phyloP scores from a whole-genome alignment of 257 asterid genomes.

The Nicotiana undulata region DNA sequence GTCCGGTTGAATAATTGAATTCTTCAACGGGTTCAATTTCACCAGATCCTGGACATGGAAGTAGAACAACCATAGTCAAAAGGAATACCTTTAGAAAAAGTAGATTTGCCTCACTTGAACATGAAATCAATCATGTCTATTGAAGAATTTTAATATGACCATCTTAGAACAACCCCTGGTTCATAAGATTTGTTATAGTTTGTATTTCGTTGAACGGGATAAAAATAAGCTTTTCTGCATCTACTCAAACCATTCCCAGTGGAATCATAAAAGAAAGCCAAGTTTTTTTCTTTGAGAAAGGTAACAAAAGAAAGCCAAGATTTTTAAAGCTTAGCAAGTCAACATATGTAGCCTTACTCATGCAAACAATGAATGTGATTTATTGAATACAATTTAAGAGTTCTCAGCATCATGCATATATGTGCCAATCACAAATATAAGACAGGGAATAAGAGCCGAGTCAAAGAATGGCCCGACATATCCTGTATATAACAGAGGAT shows the following conservation, averaged over 20 bases:
- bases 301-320: neutral
- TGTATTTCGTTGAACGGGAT: neutral
- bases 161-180: neutral
- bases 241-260: neutral
- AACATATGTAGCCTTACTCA: neutral
- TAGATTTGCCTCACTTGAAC: neutral
- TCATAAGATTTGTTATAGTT: neutral
- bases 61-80: conserved; percentile 8
- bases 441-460: neutral
- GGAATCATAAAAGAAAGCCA: neutral
- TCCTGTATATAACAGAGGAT: neutral
- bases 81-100: neutral
- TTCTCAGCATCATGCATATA: neutral
- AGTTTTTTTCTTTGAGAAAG: neutral
- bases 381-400: neutral
- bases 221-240: neutral
- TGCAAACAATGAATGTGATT: neutral
- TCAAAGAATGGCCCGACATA: neutral
- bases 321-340: neutral
- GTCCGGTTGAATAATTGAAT: conserved; percentile 53
- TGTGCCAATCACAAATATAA: neutral
- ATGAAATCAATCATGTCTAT: neutral
- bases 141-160: neutral
- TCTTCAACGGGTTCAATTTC: conserved; percentile 33
- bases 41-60: conserved; percentile 41